Base-by-base conservation (phyloP, 768 basidiomycete genomes). In the Pleurotus tuoliensis region DNA sequence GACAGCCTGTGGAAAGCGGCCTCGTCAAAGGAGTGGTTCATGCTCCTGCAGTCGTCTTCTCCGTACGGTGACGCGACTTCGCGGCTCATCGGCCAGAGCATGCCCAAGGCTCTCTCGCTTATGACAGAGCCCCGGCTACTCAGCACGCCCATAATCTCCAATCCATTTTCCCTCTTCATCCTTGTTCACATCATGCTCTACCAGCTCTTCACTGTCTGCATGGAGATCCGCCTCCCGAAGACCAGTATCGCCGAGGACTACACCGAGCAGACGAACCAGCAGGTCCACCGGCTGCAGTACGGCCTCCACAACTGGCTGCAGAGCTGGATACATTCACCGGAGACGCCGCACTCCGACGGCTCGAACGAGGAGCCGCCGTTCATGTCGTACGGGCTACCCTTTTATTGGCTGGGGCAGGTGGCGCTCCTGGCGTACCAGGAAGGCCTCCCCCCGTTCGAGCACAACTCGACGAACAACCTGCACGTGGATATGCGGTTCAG, bases 341-440 rank as follows among this genome's bases (percentile, higher is more conserved):
- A 74, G 51, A 65, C 67, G 13, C 62, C 67, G 27, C 59, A 61
- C 5, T 60, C 62, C n/a, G 67, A 71, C 55, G 63, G 66, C 27
- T 59, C 62, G 43, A 56, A 55, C 13, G 63, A 68, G 15, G 72
- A 70, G 44, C 70, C 70, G 11, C 68, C 76, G 3, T 78, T 79
- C 64, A 63, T 76, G 16, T 71, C 63, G 56, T 69, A 79, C 58
- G 79, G 77, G 16, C 67, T 84, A 8, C 82, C 83, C 8, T 82
- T 82, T 66, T 86, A 84, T 66, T 86, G 83, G 84, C 75, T 86
- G 24, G 82, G 78, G n/a, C 78, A 84, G 64, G 75, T 82, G 39
- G 73, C 79, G 11, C 66, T 83, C 20, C 66, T 81, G 44, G 82
- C 80, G 27, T 74, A 77, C 60, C 80, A 82, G 63, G 80, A 82